These are phyloP conservation scores for Actinidia arguta DNA, from an alignment of 179 eudicot genomes.

Conservation along the genomic window DNA sequence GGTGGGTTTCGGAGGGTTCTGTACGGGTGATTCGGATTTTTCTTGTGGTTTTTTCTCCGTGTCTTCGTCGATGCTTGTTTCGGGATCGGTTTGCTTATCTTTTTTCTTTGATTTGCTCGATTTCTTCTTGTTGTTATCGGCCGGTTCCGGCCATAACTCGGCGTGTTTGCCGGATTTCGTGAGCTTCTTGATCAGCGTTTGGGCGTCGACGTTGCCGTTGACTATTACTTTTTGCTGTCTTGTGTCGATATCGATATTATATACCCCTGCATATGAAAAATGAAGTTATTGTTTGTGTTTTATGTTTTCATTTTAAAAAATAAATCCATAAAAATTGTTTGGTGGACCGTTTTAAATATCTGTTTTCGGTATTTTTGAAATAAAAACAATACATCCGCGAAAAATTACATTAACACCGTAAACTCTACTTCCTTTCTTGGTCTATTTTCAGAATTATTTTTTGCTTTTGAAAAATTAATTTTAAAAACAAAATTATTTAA, in stretches of 20 bases:
- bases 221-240: slow-evolving; percentile 70
- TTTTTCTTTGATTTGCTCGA: slow-evolving; percentile 23
- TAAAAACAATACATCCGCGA: too few relatives aligned
- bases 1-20: neutral
- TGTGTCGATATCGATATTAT: slow-evolving; percentile 53
- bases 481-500: too few relatives aligned
- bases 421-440: too few relatives aligned
- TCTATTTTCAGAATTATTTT: too few relatives aligned
- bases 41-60: neutral
- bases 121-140: slow-evolving; percentile 22
- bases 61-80: neutral
- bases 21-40: neutral
- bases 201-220: slow-evolving; percentile 56
- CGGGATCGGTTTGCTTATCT: slow-evolving; percentile 14
- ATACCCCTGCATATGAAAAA: slow-evolving; percentile 45
- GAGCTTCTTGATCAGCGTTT: slow-evolving; percentile 53
- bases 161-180: slow-evolving; percentile 75
- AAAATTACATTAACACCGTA: too few relatives aligned
- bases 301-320: too few relatives aligned
- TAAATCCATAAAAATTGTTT: too few relatives aligned
- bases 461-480: too few relatives aligned
- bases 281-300: too few relatives aligned
- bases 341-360: too few relatives aligned
- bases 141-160: slow-evolving; percentile 54
- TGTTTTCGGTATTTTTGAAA: too few relatives aligned